Conservation (phyloP, 164 flowering plant species). For the Piper betle region DNA sequence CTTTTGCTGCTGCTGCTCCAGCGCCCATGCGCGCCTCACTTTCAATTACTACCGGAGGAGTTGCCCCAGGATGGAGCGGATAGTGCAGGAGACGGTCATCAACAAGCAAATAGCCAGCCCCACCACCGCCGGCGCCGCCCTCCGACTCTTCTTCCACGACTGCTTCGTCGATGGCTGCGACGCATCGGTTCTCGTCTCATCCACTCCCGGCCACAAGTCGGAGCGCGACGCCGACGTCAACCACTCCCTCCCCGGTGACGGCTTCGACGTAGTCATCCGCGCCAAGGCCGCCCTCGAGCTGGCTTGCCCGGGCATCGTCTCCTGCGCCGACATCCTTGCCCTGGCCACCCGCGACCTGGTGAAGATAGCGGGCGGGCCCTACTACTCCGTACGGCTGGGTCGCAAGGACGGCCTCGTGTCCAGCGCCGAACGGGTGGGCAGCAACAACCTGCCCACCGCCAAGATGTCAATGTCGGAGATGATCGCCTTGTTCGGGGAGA, state of each 20-base stretch:
- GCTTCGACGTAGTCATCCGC: slow-evolving; percentile 41
- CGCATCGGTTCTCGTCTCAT: too few species aligned
- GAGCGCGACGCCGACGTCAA: slow-evolving; percentile 70
- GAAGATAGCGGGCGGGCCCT: too few species aligned
- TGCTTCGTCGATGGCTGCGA: too few species aligned
- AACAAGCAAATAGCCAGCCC: slow-evolving; percentile 40
- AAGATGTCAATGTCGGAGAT: slow-evolving; percentile 24
- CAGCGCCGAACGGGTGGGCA: slow-evolving; percentile 22
- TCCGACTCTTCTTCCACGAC: too few species aligned
- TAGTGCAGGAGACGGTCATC: slow-evolving; percentile 24
- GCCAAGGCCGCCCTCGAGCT: slow-evolving; percentile 60
- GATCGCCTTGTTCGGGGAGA: slow-evolving; percentile 28
- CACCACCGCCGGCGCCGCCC: slow-evolving; percentile 59
- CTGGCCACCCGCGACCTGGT: slow-evolving; percentile 51
- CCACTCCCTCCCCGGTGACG: slow-evolving; percentile 69
- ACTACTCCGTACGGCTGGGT: too few species aligned
- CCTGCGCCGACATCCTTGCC: slow-evolving; percentile 61
- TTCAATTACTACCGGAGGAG: slow-evolving; percentile 27
- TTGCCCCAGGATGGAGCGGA: slow-evolving; percentile 35
- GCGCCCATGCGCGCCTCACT: slow-evolving; percentile 18
- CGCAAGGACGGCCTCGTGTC: too few species aligned
- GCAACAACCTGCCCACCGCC: slow-evolving; percentile 19
- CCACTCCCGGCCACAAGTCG: slow-evolving; percentile 37
- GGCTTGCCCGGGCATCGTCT: slow-evolving; percentile 53
- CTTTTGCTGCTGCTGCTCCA: not conserved